Evolutionary conservation across 2,329 filamentous ascomycete genomes (phyloP).

Genomic region (Fusarium sp.): DNA sequence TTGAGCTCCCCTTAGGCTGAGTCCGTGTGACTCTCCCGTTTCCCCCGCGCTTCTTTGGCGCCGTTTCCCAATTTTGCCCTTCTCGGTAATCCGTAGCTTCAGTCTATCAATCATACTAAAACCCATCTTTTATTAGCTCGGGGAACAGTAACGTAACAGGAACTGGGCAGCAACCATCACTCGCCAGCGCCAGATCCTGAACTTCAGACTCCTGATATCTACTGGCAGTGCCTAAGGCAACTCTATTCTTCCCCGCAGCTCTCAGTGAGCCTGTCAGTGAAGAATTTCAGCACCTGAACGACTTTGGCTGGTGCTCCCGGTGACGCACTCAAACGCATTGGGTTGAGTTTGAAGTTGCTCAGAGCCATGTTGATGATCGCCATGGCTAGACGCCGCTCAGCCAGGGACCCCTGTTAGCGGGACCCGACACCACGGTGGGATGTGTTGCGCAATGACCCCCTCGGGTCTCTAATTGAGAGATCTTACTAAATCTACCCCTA

Average conservation of each 20-base stretch:
- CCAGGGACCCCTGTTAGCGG: slow-evolving; percentile 14
- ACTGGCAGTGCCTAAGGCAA: not conserved
- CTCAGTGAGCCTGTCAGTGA: not conserved
- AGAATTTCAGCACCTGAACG: not conserved
- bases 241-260: not conserved
- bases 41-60: slow-evolving; percentile 16
- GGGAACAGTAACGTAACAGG: not conserved
- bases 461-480: not conserved
- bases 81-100: slow-evolving; percentile 16
- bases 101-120: not conserved
- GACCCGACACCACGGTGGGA: slow-evolving; percentile 37
- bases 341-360: not conserved
- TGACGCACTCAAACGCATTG: slow-evolving; percentile 8
- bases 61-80: slow-evolving; percentile 3
- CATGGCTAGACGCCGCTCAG: slow-evolving; percentile 4
- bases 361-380: slow-evolving; percentile 25
- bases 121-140: not conserved
- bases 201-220: not conserved
- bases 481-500: not conserved
- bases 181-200: not conserved
- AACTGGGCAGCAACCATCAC: not conserved
- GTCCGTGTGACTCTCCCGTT: slow-evolving; percentile 18
- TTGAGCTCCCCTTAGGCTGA: slow-evolving; percentile 23
- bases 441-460: slow-evolving; percentile 30
- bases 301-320: not conserved